Conservation (phyloP, 139 green algal genomes). For the Picochlorum sp. region DNA sequence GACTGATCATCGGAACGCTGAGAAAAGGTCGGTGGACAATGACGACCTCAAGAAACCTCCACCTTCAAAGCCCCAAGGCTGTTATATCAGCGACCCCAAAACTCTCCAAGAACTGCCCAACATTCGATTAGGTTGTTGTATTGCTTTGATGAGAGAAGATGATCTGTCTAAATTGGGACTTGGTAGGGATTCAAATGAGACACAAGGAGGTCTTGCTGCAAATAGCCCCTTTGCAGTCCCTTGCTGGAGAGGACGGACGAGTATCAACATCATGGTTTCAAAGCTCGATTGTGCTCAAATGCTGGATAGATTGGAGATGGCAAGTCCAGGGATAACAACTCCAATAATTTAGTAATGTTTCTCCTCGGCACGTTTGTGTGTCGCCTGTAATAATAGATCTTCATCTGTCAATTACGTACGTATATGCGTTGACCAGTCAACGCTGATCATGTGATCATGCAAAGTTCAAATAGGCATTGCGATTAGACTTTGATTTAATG, state of each 20-base stretch:
- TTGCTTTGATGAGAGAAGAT: slow-evolving; percentile 24
- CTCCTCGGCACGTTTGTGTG: too few relatives aligned
- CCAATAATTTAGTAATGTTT: too few relatives aligned
- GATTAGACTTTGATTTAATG: too few relatives aligned
- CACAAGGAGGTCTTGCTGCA: slow-evolving; percentile 30
- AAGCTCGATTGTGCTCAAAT: slow-evolving; percentile 63
- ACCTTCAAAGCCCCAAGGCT: neutral
- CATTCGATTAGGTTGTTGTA: slow-evolving; percentile 28
- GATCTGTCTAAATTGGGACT: slow-evolving; percentile 26
- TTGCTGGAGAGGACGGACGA: slow-evolving; percentile 66
- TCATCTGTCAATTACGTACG: too few relatives aligned
- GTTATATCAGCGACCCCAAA: neutral
- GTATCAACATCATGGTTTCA: slow-evolving; percentile 62
- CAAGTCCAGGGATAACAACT: neutral
- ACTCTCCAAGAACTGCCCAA: slow-evolving; percentile 18
- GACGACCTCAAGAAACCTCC: neutral
- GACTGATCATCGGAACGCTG: too few relatives aligned
- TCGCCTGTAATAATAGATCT: too few relatives aligned
- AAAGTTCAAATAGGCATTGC: too few relatives aligned
- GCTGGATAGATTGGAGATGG: slow-evolving; percentile 40
- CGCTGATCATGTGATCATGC: too few relatives aligned
- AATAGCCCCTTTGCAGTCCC: slow-evolving; percentile 58
- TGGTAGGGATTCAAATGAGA: neutral
- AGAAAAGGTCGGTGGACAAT: too few relatives aligned
- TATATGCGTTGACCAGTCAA: too few relatives aligned